These are phyloP conservation scores for Microdochium nivale DNA, from an alignment of 2,329 filamentous ascomycete species.

Conservation along the genomic window DNA sequence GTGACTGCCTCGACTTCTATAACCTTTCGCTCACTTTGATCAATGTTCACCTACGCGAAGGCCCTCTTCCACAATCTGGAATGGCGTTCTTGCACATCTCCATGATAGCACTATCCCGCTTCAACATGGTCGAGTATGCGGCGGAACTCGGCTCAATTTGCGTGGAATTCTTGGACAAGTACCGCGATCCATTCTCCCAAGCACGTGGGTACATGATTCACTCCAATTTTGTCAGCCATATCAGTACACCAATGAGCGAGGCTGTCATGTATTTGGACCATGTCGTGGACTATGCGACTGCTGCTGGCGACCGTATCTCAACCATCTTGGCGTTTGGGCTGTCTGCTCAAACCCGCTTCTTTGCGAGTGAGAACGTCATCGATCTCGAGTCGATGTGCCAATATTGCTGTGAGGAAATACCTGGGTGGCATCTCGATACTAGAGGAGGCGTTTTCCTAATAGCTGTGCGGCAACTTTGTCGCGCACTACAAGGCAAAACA, in stretches of 20 bases:
- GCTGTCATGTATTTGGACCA: constrained; percentile 53
- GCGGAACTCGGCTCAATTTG: constrained; percentile 55
- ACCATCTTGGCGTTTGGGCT: constrained; percentile 66
- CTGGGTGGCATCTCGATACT: constrained; percentile 62
- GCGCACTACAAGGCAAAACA: constrained; percentile 71
- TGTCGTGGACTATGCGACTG: constrained; percentile 56
- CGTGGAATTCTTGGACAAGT: constrained; percentile 55
- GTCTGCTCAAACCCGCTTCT: constrained; percentile 58
- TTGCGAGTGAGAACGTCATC: constrained; percentile 57
- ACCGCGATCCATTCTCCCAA: constrained; percentile 54
- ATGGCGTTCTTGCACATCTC: constrained; percentile 61
- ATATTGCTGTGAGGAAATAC: constrained; percentile 65
- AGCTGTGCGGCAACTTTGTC: constrained; percentile 54
- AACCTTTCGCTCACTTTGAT: constrained; percentile 60
- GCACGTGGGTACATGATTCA: constrained; percentile 63
- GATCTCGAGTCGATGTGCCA: constrained; percentile 65
- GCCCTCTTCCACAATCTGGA: constrained; percentile 61
- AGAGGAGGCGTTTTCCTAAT: constrained; percentile 64
- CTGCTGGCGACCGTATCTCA: constrained; percentile 62
- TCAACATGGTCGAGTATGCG: constrained; percentile 62
- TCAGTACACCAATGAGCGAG: constrained; percentile 52
- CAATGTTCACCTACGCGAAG: constrained; percentile 53
- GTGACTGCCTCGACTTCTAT: constrained; percentile 63
- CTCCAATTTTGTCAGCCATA: constrained; percentile 60
- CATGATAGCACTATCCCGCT: constrained; percentile 58